Percentiles rank a stretch among this genome's conserved stretches.
phyloP scores from a whole-genome alignment of 768 basidiomycete species.

The Xerocomus potaroensis region DNA sequence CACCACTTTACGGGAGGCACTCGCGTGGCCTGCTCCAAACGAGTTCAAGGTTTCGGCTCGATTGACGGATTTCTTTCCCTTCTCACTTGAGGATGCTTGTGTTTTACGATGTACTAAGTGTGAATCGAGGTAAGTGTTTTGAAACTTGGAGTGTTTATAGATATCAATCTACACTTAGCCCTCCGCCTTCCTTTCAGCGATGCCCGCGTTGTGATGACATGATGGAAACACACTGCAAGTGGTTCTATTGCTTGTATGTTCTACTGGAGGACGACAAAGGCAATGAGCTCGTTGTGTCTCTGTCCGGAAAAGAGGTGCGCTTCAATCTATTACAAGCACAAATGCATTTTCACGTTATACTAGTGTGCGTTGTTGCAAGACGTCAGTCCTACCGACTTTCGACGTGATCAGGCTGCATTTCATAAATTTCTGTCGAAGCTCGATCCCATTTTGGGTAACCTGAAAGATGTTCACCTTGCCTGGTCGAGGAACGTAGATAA shows the following conservation, averaged over 20 bases:
- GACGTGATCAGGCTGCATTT: slow-evolving; percentile 36
- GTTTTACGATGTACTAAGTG: slow-evolving; percentile 51
- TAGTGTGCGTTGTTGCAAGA: slow-evolving; percentile 45
- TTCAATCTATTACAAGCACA: not conserved
- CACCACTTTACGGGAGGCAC: slow-evolving; percentile 38
- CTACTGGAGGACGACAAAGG: slow-evolving; percentile 49
- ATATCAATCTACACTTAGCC: slow-evolving; percentile 31
- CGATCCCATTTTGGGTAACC: slow-evolving; percentile 43
- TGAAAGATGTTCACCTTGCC: slow-evolving; percentile 38
- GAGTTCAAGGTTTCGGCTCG: slow-evolving; percentile 45
- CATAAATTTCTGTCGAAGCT: slow-evolving; percentile 39
- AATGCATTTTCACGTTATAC: not conserved
- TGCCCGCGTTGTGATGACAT: slow-evolving; percentile 54
- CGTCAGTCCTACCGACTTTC: slow-evolving; percentile 41
- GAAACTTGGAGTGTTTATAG: not conserved
- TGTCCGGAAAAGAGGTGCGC: slow-evolving; percentile 46
- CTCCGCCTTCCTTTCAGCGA: slow-evolving; percentile 37
- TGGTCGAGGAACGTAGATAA: slow-evolving; percentile 20
- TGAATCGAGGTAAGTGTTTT: slow-evolving; percentile 39
- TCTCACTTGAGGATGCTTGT: slow-evolving; percentile 43
- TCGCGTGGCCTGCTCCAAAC: slow-evolving; percentile 28
- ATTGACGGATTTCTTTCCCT: slow-evolving; percentile 54
- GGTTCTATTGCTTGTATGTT: slow-evolving; percentile 47
- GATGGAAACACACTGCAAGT: slow-evolving; percentile 45
- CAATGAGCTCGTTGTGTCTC: slow-evolving; percentile 39